phyloP scores from a whole-genome alignment of 495 filamentous ascomycete genomes.

The Talaromyces liani region DNA sequence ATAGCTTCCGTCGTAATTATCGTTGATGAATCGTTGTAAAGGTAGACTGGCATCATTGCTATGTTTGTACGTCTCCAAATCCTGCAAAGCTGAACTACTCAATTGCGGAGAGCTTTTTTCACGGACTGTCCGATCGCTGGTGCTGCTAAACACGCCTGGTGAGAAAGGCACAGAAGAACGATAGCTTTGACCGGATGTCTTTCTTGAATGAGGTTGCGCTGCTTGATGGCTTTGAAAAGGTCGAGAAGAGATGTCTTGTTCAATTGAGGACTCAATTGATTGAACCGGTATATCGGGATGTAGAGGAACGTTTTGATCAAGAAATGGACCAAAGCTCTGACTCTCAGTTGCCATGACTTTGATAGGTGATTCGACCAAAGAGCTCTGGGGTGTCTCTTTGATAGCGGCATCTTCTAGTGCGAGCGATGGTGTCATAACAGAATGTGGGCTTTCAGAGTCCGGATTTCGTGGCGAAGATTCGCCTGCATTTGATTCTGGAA shows the following conservation, averaged over 20 bases:
- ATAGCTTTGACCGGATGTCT: not conserved
- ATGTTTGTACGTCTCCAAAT: slow-evolving; percentile 16
- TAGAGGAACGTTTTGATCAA: not conserved
- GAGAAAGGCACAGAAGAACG: not conserved
- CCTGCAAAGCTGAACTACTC: not conserved
- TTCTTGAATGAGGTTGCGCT: not conserved
- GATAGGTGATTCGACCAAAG: not conserved
- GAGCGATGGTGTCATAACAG: not conserved
- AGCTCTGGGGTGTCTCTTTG: not conserved
- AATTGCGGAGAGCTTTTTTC: slow-evolving; percentile 4
- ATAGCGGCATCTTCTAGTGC: not conserved
- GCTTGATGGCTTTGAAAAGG: not conserved
- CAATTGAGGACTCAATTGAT: not conserved
- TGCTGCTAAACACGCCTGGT: slow-evolving; percentile 4
- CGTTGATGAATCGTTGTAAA: slow-evolving; percentile 40
- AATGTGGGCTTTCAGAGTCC: not conserved
- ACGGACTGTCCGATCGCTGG: slow-evolving; percentile 25
- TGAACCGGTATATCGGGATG: slow-evolving; percentile 4
- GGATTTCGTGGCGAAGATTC: not conserved
- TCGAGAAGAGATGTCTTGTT: not conserved
- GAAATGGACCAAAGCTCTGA: not conserved
- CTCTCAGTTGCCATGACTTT: not conserved
- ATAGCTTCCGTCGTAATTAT: slow-evolving; percentile 15
- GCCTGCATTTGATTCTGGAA: not conserved
- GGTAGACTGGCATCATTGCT: slow-evolving; percentile 33